phyloP scores from a whole-genome alignment of 1,139 yeast species.

The Scheffersomyces segobiensis region DNA sequence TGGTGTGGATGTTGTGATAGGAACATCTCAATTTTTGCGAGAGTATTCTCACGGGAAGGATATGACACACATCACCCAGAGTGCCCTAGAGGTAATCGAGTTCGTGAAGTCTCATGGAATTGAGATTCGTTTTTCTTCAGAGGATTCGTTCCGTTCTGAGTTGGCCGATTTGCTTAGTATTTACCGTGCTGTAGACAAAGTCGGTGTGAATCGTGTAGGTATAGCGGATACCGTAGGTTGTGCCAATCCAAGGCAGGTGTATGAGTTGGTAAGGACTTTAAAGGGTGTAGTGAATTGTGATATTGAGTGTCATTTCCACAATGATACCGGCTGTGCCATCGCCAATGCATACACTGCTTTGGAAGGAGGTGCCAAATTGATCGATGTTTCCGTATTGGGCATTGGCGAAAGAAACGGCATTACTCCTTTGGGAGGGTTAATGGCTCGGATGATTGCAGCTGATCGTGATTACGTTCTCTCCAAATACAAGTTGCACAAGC shows the following conservation, averaged over 20 bases:
- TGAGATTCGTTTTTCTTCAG: conserved; percentile 95
- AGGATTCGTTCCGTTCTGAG: conserved; percentile 97
- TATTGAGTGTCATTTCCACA: conserved; percentile 98
- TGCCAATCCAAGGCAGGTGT: conserved; percentile 98
- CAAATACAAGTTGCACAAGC: conserved; percentile 93
- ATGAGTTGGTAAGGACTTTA: conserved; percentile 91
- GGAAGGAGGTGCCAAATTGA: conserved; percentile 95
- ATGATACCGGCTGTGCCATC: conserved; percentile 98
- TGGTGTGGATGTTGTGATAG: conserved; percentile 98
- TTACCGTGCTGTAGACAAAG: conserved; percentile 94
- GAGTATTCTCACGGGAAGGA: conserved; percentile 97
- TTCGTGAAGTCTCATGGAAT: conserved; percentile 96
- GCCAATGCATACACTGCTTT: conserved; percentile 98
- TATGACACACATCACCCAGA: conserved; percentile 96
- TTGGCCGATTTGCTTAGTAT: conserved; percentile 92
- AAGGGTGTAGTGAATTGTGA: conserved; percentile 94
- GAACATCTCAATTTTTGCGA: conserved; percentile 93
- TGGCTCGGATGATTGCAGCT: conserved; percentile 99
- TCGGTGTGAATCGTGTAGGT: conserved; percentile 98
- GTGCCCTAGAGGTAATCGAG: conserved; percentile 95
- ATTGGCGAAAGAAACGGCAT: conserved; percentile 99
- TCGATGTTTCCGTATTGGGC: conserved; percentile 94
- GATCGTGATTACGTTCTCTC: conserved; percentile 94
- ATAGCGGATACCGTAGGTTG: conserved; percentile 99
- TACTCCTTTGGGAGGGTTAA: conserved; percentile 94